Evolutionary conservation across 345 rosid genomes (phyloP), one percentile per base, ranked within the genome.

Genomic region (Lepidium didymum): DNA sequence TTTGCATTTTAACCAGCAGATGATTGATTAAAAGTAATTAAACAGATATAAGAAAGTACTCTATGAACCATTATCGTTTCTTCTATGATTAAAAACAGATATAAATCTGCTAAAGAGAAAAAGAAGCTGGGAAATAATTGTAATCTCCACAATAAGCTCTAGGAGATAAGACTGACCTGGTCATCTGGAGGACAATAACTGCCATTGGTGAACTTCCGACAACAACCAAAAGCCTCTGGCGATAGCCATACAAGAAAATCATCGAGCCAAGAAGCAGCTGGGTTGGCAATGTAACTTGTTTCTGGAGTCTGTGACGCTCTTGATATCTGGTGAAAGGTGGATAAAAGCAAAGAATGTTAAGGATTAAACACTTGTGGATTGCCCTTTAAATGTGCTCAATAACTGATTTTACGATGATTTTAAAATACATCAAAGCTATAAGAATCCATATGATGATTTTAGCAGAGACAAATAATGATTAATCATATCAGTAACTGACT

Each of bases 261-360:
- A 78, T 91, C 96, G 44, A 91, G 92, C 98, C 98, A 92, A 34
- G 98, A 92, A 62, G 98, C 98, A 43, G 98, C 98, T 64, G 98
- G 98, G 76, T 87, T 92, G 31, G 98, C 98, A 71, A 93, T 93
- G 78, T 88, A 84, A 83, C 91, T 93, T 65, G 83, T 78, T 74
- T 87, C 87, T 12, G 98, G 90, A 60, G 70, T 69, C 41, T 70
- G 80, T 14, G 98, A 90, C 66, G 88, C 96, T 75, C 84, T 83
- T 65, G 98, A 83, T 81, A 93, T 90, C 98, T 93, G 77, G 70
- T 40, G 46, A 79, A 40, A 64, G 46, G 57, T 15, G 41, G 15
- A 15, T 4, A 29, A 27, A 66, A 67, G 56, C 34, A 66, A 53
- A 64, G 27, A 75, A 8, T 59, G 23, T 10, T 43, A 67, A 44